Evolutionary conservation across 371 early-diverging fungal species (phyloP).

Genomic region (Mucor saturninus): DNA sequence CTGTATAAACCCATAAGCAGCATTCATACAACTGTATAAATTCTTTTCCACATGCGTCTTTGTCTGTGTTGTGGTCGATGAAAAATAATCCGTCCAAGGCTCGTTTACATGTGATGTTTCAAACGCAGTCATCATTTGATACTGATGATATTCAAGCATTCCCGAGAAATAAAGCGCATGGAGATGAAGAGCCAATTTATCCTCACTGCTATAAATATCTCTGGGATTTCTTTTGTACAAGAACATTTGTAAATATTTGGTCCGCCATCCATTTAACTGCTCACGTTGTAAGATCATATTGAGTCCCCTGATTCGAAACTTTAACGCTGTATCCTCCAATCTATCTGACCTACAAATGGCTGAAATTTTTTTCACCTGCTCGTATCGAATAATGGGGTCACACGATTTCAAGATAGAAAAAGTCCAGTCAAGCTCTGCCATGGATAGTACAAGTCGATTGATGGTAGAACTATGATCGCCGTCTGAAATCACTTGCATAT

Average conservation of each 20-base stretch:
- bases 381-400: conserved; percentile 20
- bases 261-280: conserved; percentile 13
- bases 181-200: conserved; percentile 16
- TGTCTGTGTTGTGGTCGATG: conserved; percentile 5
- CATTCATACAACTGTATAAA: conserved; percentile 27
- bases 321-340: conserved; percentile 4
- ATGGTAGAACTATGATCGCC: conserved; percentile 7
- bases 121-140: conserved; percentile 29
- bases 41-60: conserved; percentile 24
- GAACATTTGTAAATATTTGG: conserved; percentile 6
- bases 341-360: neutral
- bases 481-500: conserved; percentile 17
- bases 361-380: neutral
- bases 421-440: conserved; percentile 26
- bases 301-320: conserved; percentile 13
- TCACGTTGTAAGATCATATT: neutral
- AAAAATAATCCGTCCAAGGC: conserved; percentile 32
- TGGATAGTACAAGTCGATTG: conserved; percentile 23
- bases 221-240: conserved; percentile 7
- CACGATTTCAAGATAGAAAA: conserved; percentile 16
- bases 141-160: conserved; percentile 30
- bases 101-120: conserved; percentile 13
- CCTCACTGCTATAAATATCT: neutral
- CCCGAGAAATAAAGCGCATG: conserved; percentile 34
- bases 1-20: conserved; percentile 34